Evolutionary conservation across 73 alveolate genomes (phyloP).

Genomic region (Tetrahymena borealis): DNA sequence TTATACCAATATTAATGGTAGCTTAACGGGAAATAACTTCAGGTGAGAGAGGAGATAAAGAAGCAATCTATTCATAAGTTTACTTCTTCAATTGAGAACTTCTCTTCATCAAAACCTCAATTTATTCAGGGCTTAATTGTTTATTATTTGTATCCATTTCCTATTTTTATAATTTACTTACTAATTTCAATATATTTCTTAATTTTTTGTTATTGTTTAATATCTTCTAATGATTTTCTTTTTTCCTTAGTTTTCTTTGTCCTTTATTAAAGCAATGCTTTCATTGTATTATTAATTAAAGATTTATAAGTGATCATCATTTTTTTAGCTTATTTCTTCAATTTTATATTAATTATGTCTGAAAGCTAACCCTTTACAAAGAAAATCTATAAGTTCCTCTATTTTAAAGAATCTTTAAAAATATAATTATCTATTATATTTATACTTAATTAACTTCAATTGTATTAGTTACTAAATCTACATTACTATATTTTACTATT

Average conservation of each 20-base stretch:
- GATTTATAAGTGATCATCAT: neutral
- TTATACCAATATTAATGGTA: conserved; percentile 21
- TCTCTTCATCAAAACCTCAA: conserved; percentile 36
- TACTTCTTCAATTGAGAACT: conserved; percentile 9
- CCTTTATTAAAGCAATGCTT: neutral
- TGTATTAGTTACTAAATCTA: no score
- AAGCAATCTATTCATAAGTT: conserved; percentile 32
- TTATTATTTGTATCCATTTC: neutral
- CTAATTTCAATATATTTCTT: neutral
- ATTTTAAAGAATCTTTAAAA: neutral
- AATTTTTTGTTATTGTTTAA: neutral
- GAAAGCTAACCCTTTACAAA: neutral
- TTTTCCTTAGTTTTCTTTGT: neutral
- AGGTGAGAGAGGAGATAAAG: conserved; percentile 27
- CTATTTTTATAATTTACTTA: neutral
- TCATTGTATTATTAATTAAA: neutral
- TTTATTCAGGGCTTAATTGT: conserved; percentile 15
- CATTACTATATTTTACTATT: no score
- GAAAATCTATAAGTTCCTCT: neutral
- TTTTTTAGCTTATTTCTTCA: neutral
- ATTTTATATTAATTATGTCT: neutral
- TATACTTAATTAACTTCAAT: no score
- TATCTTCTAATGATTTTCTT: neutral
- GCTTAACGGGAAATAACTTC: conserved; percentile 44
- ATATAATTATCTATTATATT: no score